These are phyloP conservation scores for Ambrosiella cleistominuta DNA, from an alignment of 2,329 filamentous ascomycete genomes.

Conservation along the genomic window DNA sequence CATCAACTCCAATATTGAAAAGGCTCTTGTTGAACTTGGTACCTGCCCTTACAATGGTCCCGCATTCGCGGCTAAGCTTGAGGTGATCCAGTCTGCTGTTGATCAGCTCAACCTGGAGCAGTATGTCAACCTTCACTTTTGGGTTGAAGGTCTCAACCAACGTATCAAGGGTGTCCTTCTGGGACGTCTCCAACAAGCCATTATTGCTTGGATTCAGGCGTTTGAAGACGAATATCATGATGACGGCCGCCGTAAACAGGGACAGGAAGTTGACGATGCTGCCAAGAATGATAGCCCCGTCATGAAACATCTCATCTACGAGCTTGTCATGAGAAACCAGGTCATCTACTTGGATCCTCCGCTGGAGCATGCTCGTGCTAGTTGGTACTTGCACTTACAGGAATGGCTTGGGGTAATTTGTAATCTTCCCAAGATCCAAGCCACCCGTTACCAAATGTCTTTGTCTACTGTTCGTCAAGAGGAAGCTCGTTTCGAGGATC, in stretches of 20 bases:
- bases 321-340: slow-evolving; percentile 95
- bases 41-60: slow-evolving; percentile 65
- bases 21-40: slow-evolving; percentile 65
- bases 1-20: slow-evolving; percentile 67
- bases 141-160: slow-evolving; percentile 75
- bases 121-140: slow-evolving; percentile 80
- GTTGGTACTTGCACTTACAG: slow-evolving; percentile 85
- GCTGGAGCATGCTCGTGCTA: slow-evolving; percentile 75
- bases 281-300: slow-evolving; percentile 37
- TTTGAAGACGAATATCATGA: slow-evolving; percentile 50
- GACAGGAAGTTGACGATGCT: slow-evolving; percentile 26
- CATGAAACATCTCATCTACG: slow-evolving; percentile 62
- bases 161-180: slow-evolving; percentile 69
- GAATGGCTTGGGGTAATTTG: slow-evolving; percentile 87
- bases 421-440: slow-evolving; percentile 84
- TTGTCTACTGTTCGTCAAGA: slow-evolving; percentile 48
- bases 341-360: slow-evolving; percentile 93
- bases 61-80: slow-evolving; percentile 65
- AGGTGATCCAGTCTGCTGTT: slow-evolving; percentile 76
- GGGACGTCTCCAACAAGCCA: slow-evolving; percentile 65
- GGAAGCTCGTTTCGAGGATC: slow-evolving; percentile 60
- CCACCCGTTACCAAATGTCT: slow-evolving; percentile 84
- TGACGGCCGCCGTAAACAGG: slow-evolving; percentile 34
- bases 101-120: slow-evolving; percentile 94
- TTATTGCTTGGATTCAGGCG: slow-evolving; percentile 70